These are phyloP conservation scores for Penicillium occitanis DNA, from an alignment of 2,329 filamentous ascomycete genomes.

Conservation along the genomic window DNA sequence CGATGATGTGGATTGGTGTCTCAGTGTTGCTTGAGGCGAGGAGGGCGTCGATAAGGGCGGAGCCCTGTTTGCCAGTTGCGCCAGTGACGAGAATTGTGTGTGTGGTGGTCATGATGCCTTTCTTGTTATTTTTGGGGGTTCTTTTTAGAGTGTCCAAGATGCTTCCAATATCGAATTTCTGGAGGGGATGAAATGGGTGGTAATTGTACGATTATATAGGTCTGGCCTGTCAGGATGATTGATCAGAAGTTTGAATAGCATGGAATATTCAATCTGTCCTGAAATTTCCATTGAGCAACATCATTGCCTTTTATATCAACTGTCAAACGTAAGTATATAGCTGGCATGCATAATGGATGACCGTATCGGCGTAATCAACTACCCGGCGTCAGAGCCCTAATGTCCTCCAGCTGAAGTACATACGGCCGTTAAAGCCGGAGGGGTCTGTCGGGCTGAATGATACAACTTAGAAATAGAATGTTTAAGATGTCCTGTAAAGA, in stretches of 20 bases:
- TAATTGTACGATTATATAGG: too few relatives aligned
- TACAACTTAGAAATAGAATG: background rate
- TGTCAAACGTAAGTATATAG: too few relatives aligned
- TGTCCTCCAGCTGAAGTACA: background rate
- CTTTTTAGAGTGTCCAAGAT: background rate
- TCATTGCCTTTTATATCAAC: too few relatives aligned
- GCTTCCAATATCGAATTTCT: background rate
- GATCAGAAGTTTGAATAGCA: too few relatives aligned
- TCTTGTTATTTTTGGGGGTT: background rate
- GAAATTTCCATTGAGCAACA: too few relatives aligned
- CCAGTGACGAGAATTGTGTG: constrained; percentile 15
- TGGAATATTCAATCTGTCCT: too few relatives aligned
- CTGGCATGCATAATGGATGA: too few relatives aligned
- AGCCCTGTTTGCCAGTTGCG: constrained; percentile 15
- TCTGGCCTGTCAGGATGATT: too few relatives aligned
- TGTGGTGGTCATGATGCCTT: background rate
- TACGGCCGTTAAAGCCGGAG: too few relatives aligned
- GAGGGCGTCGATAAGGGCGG: constrained; percentile 13
- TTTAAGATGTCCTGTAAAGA: background rate
- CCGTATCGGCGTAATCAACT: background rate
- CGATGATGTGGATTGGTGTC: background rate
- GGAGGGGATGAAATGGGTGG: too few relatives aligned
- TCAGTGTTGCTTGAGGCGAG: constrained; percentile 6
- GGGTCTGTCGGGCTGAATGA: background rate
- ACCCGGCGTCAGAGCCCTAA: background rate